phyloP scores from a whole-genome alignment of 1,139 yeast species.

The Debaryomyces sp. region DNA sequence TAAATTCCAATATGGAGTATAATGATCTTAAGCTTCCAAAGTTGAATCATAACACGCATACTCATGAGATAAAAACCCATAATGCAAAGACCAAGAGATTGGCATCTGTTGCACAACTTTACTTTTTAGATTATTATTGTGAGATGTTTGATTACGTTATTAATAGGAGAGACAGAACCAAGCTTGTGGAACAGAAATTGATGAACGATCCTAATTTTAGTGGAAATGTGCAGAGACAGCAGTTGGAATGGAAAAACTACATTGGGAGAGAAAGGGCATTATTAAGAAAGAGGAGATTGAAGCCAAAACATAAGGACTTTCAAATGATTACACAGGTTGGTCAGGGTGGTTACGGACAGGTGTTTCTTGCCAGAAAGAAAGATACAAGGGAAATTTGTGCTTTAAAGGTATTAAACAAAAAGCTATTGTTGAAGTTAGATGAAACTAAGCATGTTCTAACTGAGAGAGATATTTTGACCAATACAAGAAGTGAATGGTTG shows the following conservation, averaged over 20 bases:
- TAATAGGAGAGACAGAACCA: conserved; percentile 77
- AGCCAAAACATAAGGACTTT: conserved; percentile 93
- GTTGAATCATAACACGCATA: conserved; percentile 6
- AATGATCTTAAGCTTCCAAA: conserved; percentile 3
- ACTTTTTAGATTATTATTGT: conserved; percentile 92
- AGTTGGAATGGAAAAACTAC: conserved; percentile 79
- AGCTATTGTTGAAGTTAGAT: conserved; percentile 81
- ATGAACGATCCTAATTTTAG: conserved; percentile 44
- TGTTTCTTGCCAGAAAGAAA: conserved; percentile 88
- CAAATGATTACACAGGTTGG: conserved; percentile 98
- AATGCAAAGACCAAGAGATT: conserved; percentile 80
- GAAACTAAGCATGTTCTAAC: conserved; percentile 96
- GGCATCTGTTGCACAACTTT: conserved; percentile 81
- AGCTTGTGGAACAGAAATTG: conserved; percentile 63
- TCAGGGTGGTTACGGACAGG: conserved; percentile 99
- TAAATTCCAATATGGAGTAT: conserved; percentile 1
- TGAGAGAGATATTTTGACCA: conserved; percentile 94
- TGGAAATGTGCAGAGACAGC: conserved; percentile 48
- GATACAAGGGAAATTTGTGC: conserved; percentile 98
- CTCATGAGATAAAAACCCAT: conserved; percentile 48
- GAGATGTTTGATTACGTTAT: conserved; percentile 94
- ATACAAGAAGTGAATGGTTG: conserved; percentile 94
- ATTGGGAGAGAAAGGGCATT: conserved; percentile 83
- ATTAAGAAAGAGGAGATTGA: conserved; percentile 83
- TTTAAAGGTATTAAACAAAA: conserved; percentile 86